phyloP scores from a whole-genome alignment of 768 basidiomycete species.

The Suillus variegatus region DNA sequence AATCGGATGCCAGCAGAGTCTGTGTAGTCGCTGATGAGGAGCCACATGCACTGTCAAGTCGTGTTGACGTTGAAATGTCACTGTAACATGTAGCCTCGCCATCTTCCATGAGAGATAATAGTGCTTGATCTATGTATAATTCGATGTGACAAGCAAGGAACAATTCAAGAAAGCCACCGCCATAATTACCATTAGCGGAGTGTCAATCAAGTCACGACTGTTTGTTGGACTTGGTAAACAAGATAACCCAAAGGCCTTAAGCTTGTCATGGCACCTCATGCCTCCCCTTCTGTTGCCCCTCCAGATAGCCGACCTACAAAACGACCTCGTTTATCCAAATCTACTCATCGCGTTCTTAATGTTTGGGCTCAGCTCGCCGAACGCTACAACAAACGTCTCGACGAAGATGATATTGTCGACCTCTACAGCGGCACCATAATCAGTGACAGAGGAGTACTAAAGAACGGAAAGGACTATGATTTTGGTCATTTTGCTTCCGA shows the following conservation, averaged over 20 bases:
- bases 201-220: neutral
- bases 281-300: conserved; percentile 30
- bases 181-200: neutral
- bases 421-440: conserved; percentile 60
- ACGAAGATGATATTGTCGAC: conserved; percentile 82
- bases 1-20: too few species aligned
- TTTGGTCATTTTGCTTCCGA: conserved; percentile 54
- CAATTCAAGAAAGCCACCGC: neutral
- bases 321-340: conserved; percentile 47
- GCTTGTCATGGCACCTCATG: conserved; percentile 22
- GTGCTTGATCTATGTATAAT: too few species aligned
- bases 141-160: too few species aligned
- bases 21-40: too few species aligned
- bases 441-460: conserved; percentile 70
- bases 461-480: conserved; percentile 40
- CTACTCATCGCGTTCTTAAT: conserved; percentile 53
- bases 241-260: conserved; percentile 2
- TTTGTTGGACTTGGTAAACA: conserved; percentile 5
- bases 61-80: neutral
- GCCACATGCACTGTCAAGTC: too few species aligned
- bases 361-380: conserved; percentile 71
- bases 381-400: conserved; percentile 63
- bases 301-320: conserved; percentile 45
- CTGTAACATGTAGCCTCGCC: neutral
- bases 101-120: too few species aligned